Conservation (phyloP, 2,329 filamentous ascomycete species). For the Aspergillus neoniger region DNA sequence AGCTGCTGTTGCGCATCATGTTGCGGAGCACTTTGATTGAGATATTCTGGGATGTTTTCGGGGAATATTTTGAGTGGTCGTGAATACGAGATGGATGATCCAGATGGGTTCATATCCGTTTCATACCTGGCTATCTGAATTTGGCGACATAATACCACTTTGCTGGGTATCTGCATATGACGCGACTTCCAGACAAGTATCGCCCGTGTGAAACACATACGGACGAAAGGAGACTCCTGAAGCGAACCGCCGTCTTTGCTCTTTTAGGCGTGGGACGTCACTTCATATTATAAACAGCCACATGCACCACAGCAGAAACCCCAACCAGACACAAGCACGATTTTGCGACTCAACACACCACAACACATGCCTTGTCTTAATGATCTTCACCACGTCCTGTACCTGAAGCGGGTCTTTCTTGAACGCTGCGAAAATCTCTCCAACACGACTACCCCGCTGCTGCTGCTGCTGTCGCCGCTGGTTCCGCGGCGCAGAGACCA, state of each 20-base stretch:
- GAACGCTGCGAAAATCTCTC: not conserved
- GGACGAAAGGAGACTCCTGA: too few relatives aligned
- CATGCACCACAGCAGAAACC: not conserved
- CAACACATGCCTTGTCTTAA: not conserved
- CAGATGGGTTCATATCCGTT: too few relatives aligned
- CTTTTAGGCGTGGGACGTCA: not conserved
- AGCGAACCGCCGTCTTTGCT: too few relatives aligned
- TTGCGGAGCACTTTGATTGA: slow-evolving; percentile 23
- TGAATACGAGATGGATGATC: not conserved
- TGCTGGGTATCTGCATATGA: too few relatives aligned
- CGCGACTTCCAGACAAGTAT: too few relatives aligned
- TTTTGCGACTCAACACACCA: not conserved
- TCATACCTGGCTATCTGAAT: too few relatives aligned
- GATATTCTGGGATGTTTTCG: too few relatives aligned
- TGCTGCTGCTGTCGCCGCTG: not conserved
- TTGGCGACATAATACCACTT: too few relatives aligned
- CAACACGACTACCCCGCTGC: not conserved
- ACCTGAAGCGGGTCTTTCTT: not conserved
- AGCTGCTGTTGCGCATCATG: slow-evolving; percentile 28
- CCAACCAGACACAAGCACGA: not conserved
- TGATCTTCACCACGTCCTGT: not conserved
- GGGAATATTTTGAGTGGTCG: too few relatives aligned
- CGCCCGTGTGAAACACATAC: too few relatives aligned
- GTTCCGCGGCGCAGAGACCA: not conserved
- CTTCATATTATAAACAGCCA: not conserved